phyloP scores from a whole-genome alignment of 306 rosid genomes.

The Medicago lupulina region DNA sequence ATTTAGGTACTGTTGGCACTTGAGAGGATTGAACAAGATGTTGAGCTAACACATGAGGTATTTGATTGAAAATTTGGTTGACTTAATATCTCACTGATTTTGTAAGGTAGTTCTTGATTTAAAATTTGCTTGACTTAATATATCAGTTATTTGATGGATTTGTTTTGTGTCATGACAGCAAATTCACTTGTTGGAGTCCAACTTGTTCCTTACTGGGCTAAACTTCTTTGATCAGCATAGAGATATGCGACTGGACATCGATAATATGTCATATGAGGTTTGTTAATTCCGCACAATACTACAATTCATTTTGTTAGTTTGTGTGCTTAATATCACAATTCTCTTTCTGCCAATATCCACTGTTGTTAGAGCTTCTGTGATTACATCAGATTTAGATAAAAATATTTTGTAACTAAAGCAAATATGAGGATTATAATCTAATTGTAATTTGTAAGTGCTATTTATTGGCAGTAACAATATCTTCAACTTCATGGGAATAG shows the following conservation, averaged over 20 bases:
- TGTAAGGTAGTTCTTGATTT: slow-evolving; percentile 68
- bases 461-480: neutral
- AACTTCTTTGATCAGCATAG: slow-evolving; percentile 88
- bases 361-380: slow-evolving; percentile 23
- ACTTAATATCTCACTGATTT: neutral
- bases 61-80: slow-evolving; percentile 24
- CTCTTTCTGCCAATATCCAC: slow-evolving; percentile 18
- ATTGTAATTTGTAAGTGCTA: neutral
- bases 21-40: slow-evolving; percentile 96
- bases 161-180: slow-evolving; percentile 64
- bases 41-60: slow-evolving; percentile 94
- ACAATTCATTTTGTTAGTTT: slow-evolving; percentile 35
- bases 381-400: slow-evolving; percentile 30
- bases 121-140: slow-evolving; percentile 16
- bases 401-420: slow-evolving; percentile 7
- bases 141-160: slow-evolving; percentile 34
- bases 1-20: slow-evolving; percentile 85
- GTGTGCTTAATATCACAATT: slow-evolving; percentile 22
- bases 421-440: slow-evolving; percentile 15
- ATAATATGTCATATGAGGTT: slow-evolving; percentile 99
- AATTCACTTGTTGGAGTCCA: slow-evolving; percentile 82
- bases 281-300: slow-evolving; percentile 41
- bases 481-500: neutral
- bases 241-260: slow-evolving; percentile 97
- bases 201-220: slow-evolving; percentile 76